phyloP scores from a whole-genome alignment of 164 flowering plant genomes.

The Macadamia tetraphylla region DNA sequence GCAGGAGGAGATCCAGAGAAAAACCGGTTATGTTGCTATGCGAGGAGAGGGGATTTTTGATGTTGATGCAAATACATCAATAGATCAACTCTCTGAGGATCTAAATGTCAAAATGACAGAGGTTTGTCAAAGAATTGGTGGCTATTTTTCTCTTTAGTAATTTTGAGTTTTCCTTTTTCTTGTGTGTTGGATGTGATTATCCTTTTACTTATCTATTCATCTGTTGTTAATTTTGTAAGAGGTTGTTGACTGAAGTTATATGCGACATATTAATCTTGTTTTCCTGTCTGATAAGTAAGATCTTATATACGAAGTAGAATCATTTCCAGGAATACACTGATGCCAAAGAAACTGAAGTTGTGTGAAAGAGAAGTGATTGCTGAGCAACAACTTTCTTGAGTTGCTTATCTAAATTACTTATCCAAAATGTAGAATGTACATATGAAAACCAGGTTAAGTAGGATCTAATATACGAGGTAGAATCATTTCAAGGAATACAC shows the following conservation, averaged over 20 bases:
- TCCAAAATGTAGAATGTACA: no score
- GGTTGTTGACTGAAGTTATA: neutral
- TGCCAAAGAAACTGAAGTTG: no score
- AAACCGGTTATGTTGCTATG: conserved; percentile 94
- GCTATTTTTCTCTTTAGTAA: neutral
- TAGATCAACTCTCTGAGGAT: conserved; percentile 96
- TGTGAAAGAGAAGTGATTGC: no score
- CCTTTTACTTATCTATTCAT: neutral
- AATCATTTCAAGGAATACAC: no score
- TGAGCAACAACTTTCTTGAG: no score
- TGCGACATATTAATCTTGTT: no score
- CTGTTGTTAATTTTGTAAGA: neutral
- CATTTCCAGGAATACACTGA: no score
- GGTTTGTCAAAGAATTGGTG: conserved; percentile 34
- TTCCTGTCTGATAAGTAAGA: no score
- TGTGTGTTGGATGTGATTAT: neutral
- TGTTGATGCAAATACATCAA: conserved; percentile 98
- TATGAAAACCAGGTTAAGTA: no score
- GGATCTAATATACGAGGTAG: no score
- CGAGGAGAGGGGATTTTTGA: conserved; percentile 93
- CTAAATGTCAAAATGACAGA: conserved; percentile 83
- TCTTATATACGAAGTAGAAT: no score
- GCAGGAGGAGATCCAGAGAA: conserved; percentile 96
- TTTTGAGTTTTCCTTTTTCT: neutral
- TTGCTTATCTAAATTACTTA: no score